Evolutionary conservation across 345 rosid genomes (phyloP), one percentile per base, ranked within the genome.

Genomic region (Hirschfeldia incana): DNA sequence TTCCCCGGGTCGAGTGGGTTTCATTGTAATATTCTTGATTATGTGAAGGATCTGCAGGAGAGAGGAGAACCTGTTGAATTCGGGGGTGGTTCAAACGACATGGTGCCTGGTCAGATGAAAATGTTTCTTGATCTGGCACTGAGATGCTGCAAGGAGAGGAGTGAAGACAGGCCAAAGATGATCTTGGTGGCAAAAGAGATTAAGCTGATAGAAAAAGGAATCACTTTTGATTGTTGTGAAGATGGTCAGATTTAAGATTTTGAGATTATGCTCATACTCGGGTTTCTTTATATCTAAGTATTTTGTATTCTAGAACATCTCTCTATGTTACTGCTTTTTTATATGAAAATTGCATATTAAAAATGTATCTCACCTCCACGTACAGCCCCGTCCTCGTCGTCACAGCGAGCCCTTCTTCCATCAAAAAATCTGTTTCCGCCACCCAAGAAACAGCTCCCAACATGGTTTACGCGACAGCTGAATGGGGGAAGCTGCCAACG

Each of bases 391-490:
- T 94, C 61, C 76, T 84, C 77, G 85, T 81, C 13, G 87, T 90
- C 57, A 86, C 97, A 2, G 88, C 84, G n/a, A 83, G 78, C 67
- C 99, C 99, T 69, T 76, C 91, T 55, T 84, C 84, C 4, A 86
- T 93, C 42, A 86, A 78, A 49, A 93, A 95, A 67, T 83, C 86
- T 5, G 3, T 67, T 46, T 1, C 91, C 0, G 37, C 86, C 59
- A 83, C 97, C 4, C 46, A 84, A 42, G 96, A 93, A 66, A 90
- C 79, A 29, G 99, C 99, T 13, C 99, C 99, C 3, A 89, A 89
- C 82, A 81, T 73, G 97, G 94, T 95, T 62, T 95, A 95, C 44
- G 94, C 98, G 4, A 86, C 97, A 9, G 93, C 99, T 59, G 96
- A 76, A 95, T 95, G 99, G 91, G 87, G 15, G 86, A 93, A 69